Conservation (phyloP, 2,329 filamentous ascomycete genomes). For the Fusarium concolor region DNA sequence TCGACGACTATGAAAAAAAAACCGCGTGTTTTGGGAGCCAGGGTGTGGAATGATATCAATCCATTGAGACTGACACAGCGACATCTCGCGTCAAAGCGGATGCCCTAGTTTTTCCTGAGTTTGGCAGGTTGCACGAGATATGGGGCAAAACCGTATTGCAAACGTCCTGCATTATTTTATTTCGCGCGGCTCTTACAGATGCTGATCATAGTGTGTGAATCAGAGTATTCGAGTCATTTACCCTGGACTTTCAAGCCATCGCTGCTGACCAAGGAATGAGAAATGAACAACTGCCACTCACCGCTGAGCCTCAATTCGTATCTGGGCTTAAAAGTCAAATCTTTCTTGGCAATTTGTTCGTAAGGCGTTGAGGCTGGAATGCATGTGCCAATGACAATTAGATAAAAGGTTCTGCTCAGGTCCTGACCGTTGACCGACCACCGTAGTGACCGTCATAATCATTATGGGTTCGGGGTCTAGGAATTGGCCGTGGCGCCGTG, state of each 20-base stretch:
- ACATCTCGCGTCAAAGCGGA: conserved; percentile 16
- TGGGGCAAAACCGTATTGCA: conserved; percentile 15
- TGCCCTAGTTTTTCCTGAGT: conserved; percentile 19
- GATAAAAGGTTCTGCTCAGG: conserved; percentile 7
- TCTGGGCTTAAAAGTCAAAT: conserved; percentile 7
- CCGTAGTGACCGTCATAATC: neutral
- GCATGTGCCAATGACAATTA: conserved; percentile 10
- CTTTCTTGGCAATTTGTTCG: conserved; percentile 19
- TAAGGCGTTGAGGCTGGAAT: neutral
- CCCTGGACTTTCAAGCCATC: conserved; percentile 5
- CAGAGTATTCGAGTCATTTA: conserved; percentile 27
- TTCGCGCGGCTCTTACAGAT: neutral
- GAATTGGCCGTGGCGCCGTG: conserved; percentile 19
- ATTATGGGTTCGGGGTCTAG: conserved; percentile 16
- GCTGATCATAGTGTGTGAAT: conserved; percentile 22
- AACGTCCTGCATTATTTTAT: conserved; percentile 2
- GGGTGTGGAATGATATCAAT: conserved; percentile 9
- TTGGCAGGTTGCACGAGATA: conserved; percentile 37
- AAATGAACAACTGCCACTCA: neutral
- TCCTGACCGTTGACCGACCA: conserved; percentile 13
- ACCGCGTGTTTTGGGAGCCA: neutral
- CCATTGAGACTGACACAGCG: conserved; percentile 34
- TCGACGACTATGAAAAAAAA: neutral
- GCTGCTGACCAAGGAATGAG: conserved; percentile 26
- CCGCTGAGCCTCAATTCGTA: conserved; percentile 35